Percentiles rank a stretch among this genome's conserved stretches.
Conservation (phyloP, 371 early-diverging fungal genomes). For the Mortierella sp. region DNA sequence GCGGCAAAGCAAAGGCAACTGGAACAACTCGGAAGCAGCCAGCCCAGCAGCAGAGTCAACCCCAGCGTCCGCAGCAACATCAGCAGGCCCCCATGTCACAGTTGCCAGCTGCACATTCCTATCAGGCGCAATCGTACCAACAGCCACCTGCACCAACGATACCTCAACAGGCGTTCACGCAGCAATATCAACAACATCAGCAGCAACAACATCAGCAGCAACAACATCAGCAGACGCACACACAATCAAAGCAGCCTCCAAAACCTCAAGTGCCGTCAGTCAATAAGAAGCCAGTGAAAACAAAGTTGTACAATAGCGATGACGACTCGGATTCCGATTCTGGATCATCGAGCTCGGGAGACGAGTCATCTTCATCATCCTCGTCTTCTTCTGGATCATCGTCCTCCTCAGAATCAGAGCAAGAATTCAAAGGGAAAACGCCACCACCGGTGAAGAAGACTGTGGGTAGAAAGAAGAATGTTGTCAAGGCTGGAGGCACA, state of each 20-base stretch:
- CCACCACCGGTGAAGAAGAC: conserved; percentile 46
- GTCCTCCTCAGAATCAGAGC: conserved; percentile 44
- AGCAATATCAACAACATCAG: conserved; percentile 19
- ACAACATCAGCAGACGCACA: neutral
- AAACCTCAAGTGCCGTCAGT: conserved; percentile 21
- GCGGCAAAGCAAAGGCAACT: conserved; percentile 10
- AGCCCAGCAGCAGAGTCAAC: conserved; percentile 14
- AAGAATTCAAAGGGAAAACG: conserved; percentile 53
- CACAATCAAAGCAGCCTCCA: conserved; percentile 33
- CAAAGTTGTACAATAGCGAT: conserved; percentile 21
- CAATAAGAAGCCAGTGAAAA: conserved; percentile 15
- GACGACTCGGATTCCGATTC: conserved; percentile 42
- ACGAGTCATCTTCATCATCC: conserved; percentile 35
- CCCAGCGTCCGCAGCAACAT: neutral
- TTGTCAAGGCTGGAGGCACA: conserved; percentile 37
- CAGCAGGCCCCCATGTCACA: neutral
- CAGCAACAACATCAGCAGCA: conserved; percentile 21
- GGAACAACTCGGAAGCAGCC: conserved; percentile 10
- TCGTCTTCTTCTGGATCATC: conserved; percentile 37
- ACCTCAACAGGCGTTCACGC: conserved; percentile 21
- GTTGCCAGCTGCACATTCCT: neutral
- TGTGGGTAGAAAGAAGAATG: conserved; percentile 41
- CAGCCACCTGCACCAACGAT: conserved; percentile 7
- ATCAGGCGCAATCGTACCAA: conserved; percentile 8
- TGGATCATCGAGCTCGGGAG: conserved; percentile 45